A percentile compares a stretch with the other conserved stretches of the same genome.
Conservation (phyloP, 2,329 filamentous ascomycete species). For the Shiraia sp. region DNA sequence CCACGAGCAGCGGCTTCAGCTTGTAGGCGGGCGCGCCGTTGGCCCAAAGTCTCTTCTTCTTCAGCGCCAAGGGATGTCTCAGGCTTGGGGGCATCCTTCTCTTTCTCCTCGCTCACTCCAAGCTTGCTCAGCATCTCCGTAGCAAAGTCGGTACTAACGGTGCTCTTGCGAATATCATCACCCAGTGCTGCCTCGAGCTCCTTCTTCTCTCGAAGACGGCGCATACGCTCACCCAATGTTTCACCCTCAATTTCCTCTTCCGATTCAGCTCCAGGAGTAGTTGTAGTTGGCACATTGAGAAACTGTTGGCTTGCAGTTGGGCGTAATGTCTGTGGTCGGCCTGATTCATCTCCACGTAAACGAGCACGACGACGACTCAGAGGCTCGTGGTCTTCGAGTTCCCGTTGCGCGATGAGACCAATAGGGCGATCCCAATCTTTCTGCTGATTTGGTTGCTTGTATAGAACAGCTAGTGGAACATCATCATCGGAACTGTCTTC, state of each 20-base stretch:
- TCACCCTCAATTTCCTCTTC: constrained; percentile 59
- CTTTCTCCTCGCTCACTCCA: constrained; percentile 24
- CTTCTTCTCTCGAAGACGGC: constrained; percentile 65
- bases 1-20: constrained; percentile 64
- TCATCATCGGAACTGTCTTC: constrained; percentile 68
- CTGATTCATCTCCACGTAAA: constrained; percentile 63
- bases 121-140: constrained; percentile 64
- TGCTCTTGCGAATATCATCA: constrained; percentile 48
- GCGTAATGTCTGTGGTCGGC: constrained; percentile 38
- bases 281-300: constrained; percentile 31
- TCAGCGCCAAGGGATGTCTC: constrained; percentile 36
- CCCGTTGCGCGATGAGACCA: constrained; percentile 77
- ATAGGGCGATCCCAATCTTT: constrained; percentile 64
- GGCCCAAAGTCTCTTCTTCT: constrained; percentile 78
- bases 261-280: constrained; percentile 31
- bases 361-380: constrained; percentile 76
- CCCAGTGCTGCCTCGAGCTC: constrained; percentile 50
- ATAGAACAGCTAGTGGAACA: constrained; percentile 82
- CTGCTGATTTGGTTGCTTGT: constrained; percentile 50
- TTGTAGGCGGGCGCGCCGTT: constrained; percentile 74
- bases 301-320: constrained; percentile 30
- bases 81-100: constrained; percentile 35
- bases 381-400: constrained; percentile 91
- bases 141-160: constrained; percentile 69
- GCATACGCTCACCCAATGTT: constrained; percentile 68